Base-by-base conservation (phyloP, 1,284 basidiomycete species). In the Cryptococcus depauperatus region DNA sequence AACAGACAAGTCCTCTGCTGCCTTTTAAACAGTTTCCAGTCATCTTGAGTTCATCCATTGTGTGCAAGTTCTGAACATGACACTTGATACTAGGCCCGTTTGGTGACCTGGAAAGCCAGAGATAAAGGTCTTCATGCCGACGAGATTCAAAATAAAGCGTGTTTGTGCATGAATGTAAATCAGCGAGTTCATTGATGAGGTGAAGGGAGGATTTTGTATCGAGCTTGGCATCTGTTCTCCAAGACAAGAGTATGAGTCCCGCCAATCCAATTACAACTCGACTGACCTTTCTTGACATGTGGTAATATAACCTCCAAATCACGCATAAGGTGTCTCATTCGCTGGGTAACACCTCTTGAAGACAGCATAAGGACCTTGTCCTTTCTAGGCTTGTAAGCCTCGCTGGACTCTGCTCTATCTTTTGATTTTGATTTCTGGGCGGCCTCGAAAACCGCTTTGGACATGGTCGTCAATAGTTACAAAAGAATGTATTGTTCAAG, bases 1-100 rank as follows among this genome's bases (percentile, higher is more conserved):
- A 99, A 62, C 85, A 88, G 51, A 97, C 75, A 44, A 98, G 74
- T 1, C 92, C 93, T 44, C 95, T 76, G 57, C 85, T 88, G 13
- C 95, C 95, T 73, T 96, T 96, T 57, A 99, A 73, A 70, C 95
- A 98, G 70, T 99, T 98, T 21, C 95, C 95, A 3, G 92, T 96
- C 92, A 98, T 89, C 74, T 98, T 98, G 59, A 99, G 77, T 71
- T 99, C 95, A 74, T 98, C 95, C 95, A 98, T 98, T 33, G 95
- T 99, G 71, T 99, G 95, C 47, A 96, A 79, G 70, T 98, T 99
- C 71, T 97, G 91, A 18, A 97, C 90, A 64, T 97, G 93, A 75
- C 97, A 79, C 71, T 97, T 97, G 68, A 93, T 83, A 58, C 84
- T 90, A 6, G 95, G 95, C 2, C 95, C 95, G 65, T 99, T 99